phyloP scores from a whole-genome alignment of 1,284 basidiomycete species.

The Athelia psychrophila region DNA sequence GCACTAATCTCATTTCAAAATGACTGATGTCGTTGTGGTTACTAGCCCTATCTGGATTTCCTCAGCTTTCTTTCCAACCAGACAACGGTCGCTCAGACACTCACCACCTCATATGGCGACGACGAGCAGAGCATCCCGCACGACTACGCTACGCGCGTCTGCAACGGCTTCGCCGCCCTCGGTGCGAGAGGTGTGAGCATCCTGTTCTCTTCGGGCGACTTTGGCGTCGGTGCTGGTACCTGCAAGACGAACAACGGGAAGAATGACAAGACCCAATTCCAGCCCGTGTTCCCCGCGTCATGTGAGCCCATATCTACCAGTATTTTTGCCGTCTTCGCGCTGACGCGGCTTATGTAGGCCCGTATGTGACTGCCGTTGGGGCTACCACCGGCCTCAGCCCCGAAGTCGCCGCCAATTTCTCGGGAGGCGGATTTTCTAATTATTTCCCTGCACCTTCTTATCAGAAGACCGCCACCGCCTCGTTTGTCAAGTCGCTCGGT shows the following conservation, averaged over 20 bases:
- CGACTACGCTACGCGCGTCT: slow-evolving; percentile 55
- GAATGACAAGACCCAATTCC: slow-evolving; percentile 46
- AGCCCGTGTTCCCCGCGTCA: slow-evolving; percentile 68
- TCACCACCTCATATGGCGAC: slow-evolving; percentile 57
- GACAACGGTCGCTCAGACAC: slow-evolving; percentile 47
- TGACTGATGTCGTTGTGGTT: too few species aligned
- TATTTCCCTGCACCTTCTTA: slow-evolving; percentile 58
- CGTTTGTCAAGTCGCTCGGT: slow-evolving; percentile 50
- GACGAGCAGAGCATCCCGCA: slow-evolving; percentile 53
- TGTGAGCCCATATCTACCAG: slow-evolving; percentile 34
- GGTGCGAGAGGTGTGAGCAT: slow-evolving; percentile 58
- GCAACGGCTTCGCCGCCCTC: slow-evolving; percentile 57
- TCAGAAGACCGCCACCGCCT: slow-evolving; percentile 50
- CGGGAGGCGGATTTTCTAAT: slow-evolving; percentile 54
- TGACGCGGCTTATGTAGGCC: slow-evolving; percentile 30
- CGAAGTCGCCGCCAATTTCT: slow-evolving; percentile 56
- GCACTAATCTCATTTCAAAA: too few species aligned
- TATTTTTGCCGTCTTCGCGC: slow-evolving; percentile 13
- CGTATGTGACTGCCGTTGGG: slow-evolving; percentile 67
- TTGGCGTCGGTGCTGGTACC: slow-evolving; percentile 59
- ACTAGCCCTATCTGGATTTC: slow-evolving; percentile 49
- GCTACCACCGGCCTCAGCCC: slow-evolving; percentile 50
- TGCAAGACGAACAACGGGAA: slow-evolving; percentile 59
- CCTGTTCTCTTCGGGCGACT: slow-evolving; percentile 67
- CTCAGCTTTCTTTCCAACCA: slow-evolving; percentile 51